These are phyloP conservation scores for Pythium monospermum DNA, from an alignment of 352 stramenopile genomes.

Conservation along the genomic window DNA sequence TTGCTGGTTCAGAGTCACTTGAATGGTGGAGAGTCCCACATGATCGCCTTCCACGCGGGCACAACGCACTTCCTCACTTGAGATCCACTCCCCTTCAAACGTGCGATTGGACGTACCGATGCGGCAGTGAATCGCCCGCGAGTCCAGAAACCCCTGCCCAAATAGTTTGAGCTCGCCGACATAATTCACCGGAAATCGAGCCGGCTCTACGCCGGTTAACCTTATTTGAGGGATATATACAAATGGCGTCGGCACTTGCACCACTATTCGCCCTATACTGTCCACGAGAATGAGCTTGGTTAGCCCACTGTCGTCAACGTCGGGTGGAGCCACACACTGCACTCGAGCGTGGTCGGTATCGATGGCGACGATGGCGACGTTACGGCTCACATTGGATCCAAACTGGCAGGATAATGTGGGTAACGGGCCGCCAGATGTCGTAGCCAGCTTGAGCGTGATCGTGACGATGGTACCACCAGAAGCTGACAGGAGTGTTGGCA, in stretches of 20 bases:
- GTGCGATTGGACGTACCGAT: not conserved
- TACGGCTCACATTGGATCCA: not conserved
- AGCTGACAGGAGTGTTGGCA: slow-evolving; percentile 2
- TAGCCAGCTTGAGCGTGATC: not conserved
- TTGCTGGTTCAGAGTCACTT: slow-evolving; percentile 16
- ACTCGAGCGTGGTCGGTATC: not conserved
- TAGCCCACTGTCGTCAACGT: not conserved
- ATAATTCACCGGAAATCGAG: slow-evolving; percentile 7
- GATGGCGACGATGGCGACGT: not conserved
- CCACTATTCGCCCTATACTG: not conserved
- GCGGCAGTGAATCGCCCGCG: slow-evolving; percentile 1
- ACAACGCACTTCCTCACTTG: slow-evolving; percentile 5
- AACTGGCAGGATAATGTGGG: slow-evolving; percentile 7
- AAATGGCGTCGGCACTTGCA: not conserved
- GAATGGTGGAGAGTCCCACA: not conserved
- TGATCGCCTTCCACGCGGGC: not conserved
- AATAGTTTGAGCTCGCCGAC: slow-evolving; percentile 2
- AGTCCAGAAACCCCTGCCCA: slow-evolving; percentile 7
- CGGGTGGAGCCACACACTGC: not conserved
- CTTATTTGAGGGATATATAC: slow-evolving; percentile 3
- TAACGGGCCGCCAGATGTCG: not conserved
- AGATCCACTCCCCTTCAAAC: slow-evolving; percentile 14
- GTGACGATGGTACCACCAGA: slow-evolving; percentile 10
- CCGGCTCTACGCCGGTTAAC: not conserved
- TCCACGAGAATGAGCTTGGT: slow-evolving; percentile 7